Percentiles rank a stretch among this genome's conserved stretches.
These are phyloP conservation scores for Anacardium occidentale DNA, from an alignment of 345 rosid genomes.

Conservation along the genomic window DNA sequence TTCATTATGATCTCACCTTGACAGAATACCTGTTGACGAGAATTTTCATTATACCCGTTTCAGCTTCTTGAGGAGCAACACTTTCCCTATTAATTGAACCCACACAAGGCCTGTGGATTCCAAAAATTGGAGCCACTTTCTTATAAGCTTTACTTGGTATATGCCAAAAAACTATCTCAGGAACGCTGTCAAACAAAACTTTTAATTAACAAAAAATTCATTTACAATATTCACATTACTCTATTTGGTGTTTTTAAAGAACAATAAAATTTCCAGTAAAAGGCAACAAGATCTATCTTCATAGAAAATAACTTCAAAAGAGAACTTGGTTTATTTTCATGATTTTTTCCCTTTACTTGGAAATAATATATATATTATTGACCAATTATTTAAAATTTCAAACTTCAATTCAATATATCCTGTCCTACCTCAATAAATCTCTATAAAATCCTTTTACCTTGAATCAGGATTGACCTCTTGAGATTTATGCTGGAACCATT, in stretches of 20 bases:
- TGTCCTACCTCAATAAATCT: not conserved
- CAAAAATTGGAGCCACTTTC: conserved; percentile 64
- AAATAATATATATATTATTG: not conserved
- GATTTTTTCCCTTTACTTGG: not conserved
- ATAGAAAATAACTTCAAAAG: not conserved
- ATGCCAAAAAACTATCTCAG: conserved; percentile 92
- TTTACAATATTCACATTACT: not conserved
- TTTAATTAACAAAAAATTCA: not conserved
- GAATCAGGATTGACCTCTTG: conserved; percentile 59
- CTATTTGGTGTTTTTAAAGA: not conserved
- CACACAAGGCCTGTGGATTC: conserved; percentile 63
- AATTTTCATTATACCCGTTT: conserved; percentile 63
- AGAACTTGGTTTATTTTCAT: not conserved
- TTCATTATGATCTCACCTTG: conserved; percentile 45
- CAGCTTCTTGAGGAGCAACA: conserved; percentile 79
- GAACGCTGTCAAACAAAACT: conserved; percentile 44
- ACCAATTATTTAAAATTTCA: not conserved
- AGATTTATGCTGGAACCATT: conserved; percentile 65
- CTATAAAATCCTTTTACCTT: conserved; percentile 37
- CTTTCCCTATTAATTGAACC: conserved; percentile 81
- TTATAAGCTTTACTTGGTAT: conserved; percentile 77
- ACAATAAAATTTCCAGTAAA: not conserved
- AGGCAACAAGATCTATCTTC: not conserved
- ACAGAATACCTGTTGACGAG: conserved; percentile 62
- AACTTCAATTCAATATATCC: not conserved